Percentiles rank a stretch among this genome's conserved stretches.
These are phyloP conservation scores for Ophiobolus disseminans DNA, from an alignment of 2,329 filamentous ascomycete genomes.

Conservation along the genomic window DNA sequence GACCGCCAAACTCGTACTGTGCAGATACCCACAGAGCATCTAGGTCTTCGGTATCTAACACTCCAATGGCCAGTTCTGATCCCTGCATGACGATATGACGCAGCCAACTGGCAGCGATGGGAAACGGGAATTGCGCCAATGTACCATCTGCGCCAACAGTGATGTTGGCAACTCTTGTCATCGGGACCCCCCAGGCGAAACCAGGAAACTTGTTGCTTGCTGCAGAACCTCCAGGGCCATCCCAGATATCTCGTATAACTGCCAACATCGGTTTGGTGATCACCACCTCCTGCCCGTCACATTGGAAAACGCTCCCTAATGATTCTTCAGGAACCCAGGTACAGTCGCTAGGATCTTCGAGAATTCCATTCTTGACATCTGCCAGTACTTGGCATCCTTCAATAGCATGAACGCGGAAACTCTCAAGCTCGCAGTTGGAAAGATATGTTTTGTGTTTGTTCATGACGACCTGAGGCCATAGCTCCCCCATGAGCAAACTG, in stretches of 20 bases:
- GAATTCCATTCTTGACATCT: constrained; percentile 42
- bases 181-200: constrained; percentile 20
- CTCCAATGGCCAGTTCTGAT: constrained; percentile 16
- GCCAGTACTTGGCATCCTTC: constrained; percentile 38
- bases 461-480: constrained; percentile 41
- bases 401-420: constrained; percentile 28
- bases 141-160: constrained; percentile 18
- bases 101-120: constrained; percentile 26
- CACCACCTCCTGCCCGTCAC: constrained; percentile 22
- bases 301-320: constrained; percentile 24
- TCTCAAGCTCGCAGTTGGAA: constrained; percentile 37
- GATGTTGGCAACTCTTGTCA: constrained; percentile 20
- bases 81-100: constrained; percentile 23
- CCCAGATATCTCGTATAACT: constrained; percentile 21
- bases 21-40: constrained; percentile 26
- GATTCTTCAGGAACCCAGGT: constrained; percentile 26
- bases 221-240: constrained; percentile 23
- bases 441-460: constrained; percentile 28
- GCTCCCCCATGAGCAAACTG: constrained; percentile 23
- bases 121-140: constrained; percentile 24
- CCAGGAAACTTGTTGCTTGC: constrained; percentile 15
- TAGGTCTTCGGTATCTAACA: constrained; percentile 21
- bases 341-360: constrained; percentile 35
- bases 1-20: constrained; percentile 26
- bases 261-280: constrained; percentile 30